phyloP scores from a whole-genome alignment of 495 filamentous ascomycete species.

The Parmelia sp. region DNA sequence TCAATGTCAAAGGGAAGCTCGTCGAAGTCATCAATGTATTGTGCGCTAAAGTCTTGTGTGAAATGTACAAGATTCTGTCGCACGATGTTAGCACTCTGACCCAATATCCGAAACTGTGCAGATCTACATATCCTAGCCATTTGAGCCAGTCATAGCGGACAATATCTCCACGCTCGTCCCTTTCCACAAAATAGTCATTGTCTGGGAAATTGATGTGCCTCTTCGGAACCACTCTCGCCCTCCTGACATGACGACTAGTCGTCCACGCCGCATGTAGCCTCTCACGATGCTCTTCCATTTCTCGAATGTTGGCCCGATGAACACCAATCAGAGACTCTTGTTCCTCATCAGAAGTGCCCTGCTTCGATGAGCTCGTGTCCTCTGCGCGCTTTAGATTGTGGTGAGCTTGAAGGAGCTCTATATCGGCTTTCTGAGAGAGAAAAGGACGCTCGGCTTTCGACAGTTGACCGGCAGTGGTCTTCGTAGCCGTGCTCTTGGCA shows the following conservation, averaged over 20 bases:
- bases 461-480: constrained; percentile 29
- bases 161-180: constrained; percentile 23
- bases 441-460: constrained; percentile 34
- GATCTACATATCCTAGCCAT: constrained; percentile 38
- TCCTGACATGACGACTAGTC: constrained; percentile 38
- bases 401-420: constrained; percentile 37
- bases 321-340: constrained; percentile 10
- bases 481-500: constrained; percentile 30
- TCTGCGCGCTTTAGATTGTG: constrained; percentile 29
- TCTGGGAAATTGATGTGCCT: constrained; percentile 27
- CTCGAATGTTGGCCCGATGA: constrained; percentile 27
- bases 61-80: constrained; percentile 36
- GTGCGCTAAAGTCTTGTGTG: constrained; percentile 36
- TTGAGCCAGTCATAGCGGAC: constrained; percentile 31
- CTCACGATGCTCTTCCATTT: constrained; percentile 33
- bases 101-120: neutral
- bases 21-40: constrained; percentile 42
- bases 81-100: neutral
- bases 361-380: constrained; percentile 20
- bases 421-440: constrained; percentile 33
- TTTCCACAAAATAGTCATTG: constrained; percentile 29
- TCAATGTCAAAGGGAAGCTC: constrained; percentile 36
- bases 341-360: constrained; percentile 20
- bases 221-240: constrained; percentile 33
- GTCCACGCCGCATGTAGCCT: constrained; percentile 37